Conservation (phyloP, 176 grass and related monocot species). For the Metroxylon sagu region DNA sequence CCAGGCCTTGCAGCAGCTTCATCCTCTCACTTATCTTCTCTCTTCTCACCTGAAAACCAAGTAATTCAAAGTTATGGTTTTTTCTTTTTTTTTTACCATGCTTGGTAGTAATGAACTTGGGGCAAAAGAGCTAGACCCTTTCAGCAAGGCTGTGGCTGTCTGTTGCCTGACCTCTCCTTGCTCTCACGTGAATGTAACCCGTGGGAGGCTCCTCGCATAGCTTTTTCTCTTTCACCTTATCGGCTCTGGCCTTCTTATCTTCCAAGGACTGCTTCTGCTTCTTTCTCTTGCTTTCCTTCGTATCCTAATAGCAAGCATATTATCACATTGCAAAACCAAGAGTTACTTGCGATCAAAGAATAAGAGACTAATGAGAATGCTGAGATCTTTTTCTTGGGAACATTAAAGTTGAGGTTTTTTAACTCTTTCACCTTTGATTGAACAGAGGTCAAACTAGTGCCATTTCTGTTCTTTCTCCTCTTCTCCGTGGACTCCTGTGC, state of each 20-base stretch:
- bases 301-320: slow-evolving; percentile 7
- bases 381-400: too few relatives aligned
- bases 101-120: background rate
- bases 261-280: slow-evolving; percentile 32
- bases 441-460: slow-evolving; percentile 25
- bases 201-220: slow-evolving; percentile 3
- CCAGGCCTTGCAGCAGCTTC: slow-evolving; percentile 36
- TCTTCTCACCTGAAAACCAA: slow-evolving; percentile 33
- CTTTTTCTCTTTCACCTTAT: slow-evolving; percentile 10
- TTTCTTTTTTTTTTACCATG: too few relatives aligned
- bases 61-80: background rate
- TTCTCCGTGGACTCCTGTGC: background rate
- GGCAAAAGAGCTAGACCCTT: slow-evolving; percentile 15
- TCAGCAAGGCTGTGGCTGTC: slow-evolving; percentile 30
- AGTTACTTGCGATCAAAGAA: too few relatives aligned
- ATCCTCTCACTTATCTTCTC: slow-evolving; percentile 46
- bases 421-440: slow-evolving; percentile 12
- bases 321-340: background rate
- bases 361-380: too few relatives aligned
- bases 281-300: slow-evolving; percentile 20
- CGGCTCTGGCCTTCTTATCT: slow-evolving; percentile 1
- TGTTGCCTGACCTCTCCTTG: slow-evolving; percentile 39
- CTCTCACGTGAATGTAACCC: slow-evolving; percentile 35
- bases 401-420: too few relatives aligned
- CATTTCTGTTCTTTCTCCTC: slow-evolving; percentile 14